phyloP scores from a whole-genome alignment of 257 asterid species.

The Leonotis leonurus region DNA sequence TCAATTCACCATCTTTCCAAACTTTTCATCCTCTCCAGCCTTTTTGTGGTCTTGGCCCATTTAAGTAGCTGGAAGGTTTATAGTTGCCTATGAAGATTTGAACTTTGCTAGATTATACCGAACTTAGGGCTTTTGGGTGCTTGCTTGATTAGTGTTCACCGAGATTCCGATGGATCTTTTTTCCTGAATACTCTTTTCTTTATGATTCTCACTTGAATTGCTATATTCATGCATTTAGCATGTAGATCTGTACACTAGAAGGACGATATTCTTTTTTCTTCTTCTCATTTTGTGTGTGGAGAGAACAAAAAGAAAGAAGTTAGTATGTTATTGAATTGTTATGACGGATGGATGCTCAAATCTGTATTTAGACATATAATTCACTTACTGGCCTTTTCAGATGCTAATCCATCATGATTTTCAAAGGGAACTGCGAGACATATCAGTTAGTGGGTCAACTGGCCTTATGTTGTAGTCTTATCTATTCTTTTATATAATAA shows the following conservation, averaged over 20 bases:
- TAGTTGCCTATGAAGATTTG: conserved; percentile 6
- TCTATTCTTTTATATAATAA: neutral
- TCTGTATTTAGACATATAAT: neutral
- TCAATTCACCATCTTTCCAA: neutral
- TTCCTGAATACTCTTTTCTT: neutral
- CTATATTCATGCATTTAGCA: neutral
- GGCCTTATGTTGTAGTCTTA: neutral
- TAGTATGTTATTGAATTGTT: neutral
- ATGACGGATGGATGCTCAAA: neutral
- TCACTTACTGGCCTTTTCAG: neutral
- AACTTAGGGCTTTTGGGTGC: conserved; percentile 16
- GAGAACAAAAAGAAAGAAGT: neutral
- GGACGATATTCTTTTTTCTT: neutral
- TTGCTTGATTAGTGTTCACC: conserved; percentile 11
- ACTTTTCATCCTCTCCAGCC: neutral
- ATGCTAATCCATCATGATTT: neutral
- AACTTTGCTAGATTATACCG: conserved; percentile 12
- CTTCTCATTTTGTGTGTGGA: neutral
- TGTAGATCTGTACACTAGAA: conserved; percentile 16
- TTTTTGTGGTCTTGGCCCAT: neutral
- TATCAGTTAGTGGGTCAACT: neutral
- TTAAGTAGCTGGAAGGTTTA: neutral
- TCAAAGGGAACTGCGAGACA: neutral
- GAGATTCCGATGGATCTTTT: neutral
- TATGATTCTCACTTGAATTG: conserved; percentile 11